Conservation (phyloP, 805 yeast genomes). For the Diddensiella santjacobensis region DNA sequence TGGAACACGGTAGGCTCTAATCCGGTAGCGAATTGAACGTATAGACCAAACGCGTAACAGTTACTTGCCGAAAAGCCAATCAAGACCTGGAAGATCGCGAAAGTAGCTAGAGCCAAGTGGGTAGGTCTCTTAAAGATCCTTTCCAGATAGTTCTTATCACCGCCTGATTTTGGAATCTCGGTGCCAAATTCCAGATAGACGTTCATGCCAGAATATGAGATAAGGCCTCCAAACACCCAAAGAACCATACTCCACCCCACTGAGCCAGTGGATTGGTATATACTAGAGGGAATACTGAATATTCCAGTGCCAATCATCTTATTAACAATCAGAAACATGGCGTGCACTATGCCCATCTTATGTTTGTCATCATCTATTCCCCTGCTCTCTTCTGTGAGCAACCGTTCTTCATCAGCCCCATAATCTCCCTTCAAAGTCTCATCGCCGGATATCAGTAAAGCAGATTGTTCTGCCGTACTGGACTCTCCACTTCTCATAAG, state of each 20-base stretch:
- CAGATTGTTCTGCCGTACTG: neutral
- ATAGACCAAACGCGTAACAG: conserved; percentile 61
- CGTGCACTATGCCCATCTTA: conserved; percentile 32
- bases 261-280: conserved; percentile 53
- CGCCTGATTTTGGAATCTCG: conserved; percentile 62
- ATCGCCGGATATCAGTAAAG: neutral
- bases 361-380: neutral
- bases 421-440: neutral
- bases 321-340: conserved; percentile 50
- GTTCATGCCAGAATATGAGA: conserved; percentile 51
- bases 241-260: conserved; percentile 54
- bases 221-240: conserved; percentile 61
- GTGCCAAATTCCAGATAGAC: conserved; percentile 65
- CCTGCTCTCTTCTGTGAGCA: neutral
- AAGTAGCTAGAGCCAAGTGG: conserved; percentile 47
- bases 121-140: conserved; percentile 53
- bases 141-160: conserved; percentile 65
- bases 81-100: conserved; percentile 52
- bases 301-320: conserved; percentile 75
- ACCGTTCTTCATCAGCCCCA: neutral
- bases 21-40: conserved; percentile 45
- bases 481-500: neutral
- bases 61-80: conserved; percentile 62
- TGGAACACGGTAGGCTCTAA: conserved; percentile 34
- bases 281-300: conserved; percentile 63